A percentile compares a stretch with the other conserved stretches of the same genome.
phyloP scores from a whole-genome alignment of 1,139 yeast genomes.

The Taphrina communis region DNA sequence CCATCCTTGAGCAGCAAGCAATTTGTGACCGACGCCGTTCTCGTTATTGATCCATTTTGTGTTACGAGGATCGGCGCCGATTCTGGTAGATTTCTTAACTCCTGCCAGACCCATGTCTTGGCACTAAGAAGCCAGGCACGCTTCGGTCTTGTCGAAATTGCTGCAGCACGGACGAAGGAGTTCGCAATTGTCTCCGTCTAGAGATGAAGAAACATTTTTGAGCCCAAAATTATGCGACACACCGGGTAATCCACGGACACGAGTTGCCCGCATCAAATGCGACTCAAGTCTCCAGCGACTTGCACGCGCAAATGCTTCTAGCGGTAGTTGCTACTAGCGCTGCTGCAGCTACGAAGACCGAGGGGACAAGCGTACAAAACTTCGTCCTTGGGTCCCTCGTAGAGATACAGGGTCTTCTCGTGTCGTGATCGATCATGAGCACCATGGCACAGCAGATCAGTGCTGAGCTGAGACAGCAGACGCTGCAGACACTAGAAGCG shows the following conservation, averaged over 20 bases:
- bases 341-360: no score
- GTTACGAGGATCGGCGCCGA: constrained; percentile 92
- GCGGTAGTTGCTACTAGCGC: no score
- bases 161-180: no score
- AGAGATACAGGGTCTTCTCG: no score
- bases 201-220: neutral
- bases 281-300: no score
- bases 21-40: constrained; percentile 83
- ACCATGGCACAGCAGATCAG: constrained; percentile 23
- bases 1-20: constrained; percentile 86
- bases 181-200: neutral
- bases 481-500: neutral
- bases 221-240: neutral
- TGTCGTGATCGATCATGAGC: neutral
- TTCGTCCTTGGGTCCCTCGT: no score
- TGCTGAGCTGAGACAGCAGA: constrained; percentile 4
- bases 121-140: neutral
- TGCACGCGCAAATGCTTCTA: no score
- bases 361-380: no score
- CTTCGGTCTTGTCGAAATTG: neutral
- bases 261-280: no score
- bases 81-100: constrained; percentile 76
- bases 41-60: constrained; percentile 92
- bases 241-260: neutral
- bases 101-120: constrained; percentile 76